Conservation (phyloP, 345 rosid species). For the Citrus glauca region DNA sequence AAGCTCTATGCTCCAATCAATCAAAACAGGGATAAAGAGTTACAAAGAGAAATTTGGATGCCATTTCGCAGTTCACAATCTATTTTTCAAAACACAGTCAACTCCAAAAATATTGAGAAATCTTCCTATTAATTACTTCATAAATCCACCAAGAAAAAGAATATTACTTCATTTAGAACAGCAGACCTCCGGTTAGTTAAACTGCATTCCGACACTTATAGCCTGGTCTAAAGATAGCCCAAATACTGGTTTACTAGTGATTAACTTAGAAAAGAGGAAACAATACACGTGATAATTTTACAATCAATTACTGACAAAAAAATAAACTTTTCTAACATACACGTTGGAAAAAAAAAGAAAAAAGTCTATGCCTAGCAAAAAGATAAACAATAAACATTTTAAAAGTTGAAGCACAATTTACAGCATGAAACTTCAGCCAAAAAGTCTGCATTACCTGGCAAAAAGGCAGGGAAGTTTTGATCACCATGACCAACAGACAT, state of each 20-base stretch:
- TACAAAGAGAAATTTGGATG: not conserved
- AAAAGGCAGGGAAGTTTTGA: slow-evolving; percentile 75
- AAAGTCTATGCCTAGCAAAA: not conserved
- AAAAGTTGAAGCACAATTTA: not conserved
- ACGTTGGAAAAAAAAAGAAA: no score
- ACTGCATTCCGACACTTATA: not conserved
- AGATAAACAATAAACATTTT: not conserved
- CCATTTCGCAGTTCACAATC: not conserved
- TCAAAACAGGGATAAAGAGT: not conserved
- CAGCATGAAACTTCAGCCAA: slow-evolving; percentile 1
- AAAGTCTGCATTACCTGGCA: slow-evolving; percentile 54
- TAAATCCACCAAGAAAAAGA: not conserved
- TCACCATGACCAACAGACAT: slow-evolving; percentile 65
- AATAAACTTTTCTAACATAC: not conserved
- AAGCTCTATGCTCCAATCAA: not conserved
- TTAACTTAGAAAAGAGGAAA: not conserved
- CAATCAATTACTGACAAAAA: not conserved
- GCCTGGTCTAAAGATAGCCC: not conserved
- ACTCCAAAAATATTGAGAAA: not conserved
- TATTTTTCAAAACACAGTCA: not conserved
- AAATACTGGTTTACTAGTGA: not conserved
- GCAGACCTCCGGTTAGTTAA: not conserved
- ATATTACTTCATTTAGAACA: not conserved
- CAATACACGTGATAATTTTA: not conserved
- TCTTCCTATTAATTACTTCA: not conserved